Evolutionary conservation across 1,284 basidiomycete species (phyloP).

Genomic region (Melampsora americana): DNA sequence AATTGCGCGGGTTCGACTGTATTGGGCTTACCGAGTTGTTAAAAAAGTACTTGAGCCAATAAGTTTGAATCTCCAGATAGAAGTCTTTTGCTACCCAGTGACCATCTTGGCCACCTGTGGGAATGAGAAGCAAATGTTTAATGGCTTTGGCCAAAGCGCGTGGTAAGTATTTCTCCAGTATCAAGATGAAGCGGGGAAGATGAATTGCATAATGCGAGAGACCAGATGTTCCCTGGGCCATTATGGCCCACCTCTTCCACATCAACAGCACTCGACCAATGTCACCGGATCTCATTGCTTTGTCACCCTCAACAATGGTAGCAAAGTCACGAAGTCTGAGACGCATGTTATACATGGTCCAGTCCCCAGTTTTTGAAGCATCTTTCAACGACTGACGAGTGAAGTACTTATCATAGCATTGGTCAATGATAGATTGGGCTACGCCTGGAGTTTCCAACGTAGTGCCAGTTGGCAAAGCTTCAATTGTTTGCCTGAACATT

Average conservation of each 20-base stretch:
- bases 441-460: not conserved
- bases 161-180: not conserved
- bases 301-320: not conserved
- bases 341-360: not conserved
- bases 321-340: not conserved
- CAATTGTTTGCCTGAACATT: not conserved
- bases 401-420: not conserved
- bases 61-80: conserved; percentile 18
- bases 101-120: conserved; percentile 6
- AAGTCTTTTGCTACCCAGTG: conserved; percentile 18
- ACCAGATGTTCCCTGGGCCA: conserved; percentile 18
- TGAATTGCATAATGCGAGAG: conserved; percentile 7
- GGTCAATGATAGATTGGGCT: not conserved
- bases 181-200: not conserved
- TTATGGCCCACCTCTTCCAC: conserved; percentile 19
- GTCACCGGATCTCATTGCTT: conserved; percentile 12
- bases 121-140: not conserved
- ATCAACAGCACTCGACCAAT: conserved; percentile 16
- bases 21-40: not conserved
- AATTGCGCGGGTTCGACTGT: too few relatives aligned
- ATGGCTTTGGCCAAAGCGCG: not conserved
- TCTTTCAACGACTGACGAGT: not conserved
- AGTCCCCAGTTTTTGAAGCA: not conserved
- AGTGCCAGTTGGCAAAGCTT: not conserved
- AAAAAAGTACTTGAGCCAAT: conserved; percentile 6